A percentile compares a stretch with the other conserved stretches of the same genome.
These are phyloP conservation scores for Cantharellus anzutake DNA, from an alignment of 768 basidiomycete genomes.

Conservation along the genomic window DNA sequence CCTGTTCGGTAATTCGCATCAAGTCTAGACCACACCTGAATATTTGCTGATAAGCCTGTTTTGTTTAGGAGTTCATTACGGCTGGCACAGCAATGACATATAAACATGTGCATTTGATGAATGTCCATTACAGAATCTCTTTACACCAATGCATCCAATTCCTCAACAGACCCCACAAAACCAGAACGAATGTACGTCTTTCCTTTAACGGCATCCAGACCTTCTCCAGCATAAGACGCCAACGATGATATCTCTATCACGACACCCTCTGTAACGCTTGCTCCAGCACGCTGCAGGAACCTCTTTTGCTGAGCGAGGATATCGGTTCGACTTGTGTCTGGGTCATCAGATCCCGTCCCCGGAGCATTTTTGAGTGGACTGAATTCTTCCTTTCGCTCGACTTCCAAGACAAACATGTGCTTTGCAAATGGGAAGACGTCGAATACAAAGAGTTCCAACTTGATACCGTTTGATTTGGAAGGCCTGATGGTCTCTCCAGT, in stretches of 20 bases:
- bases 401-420: conserved; percentile 73
- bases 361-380: conserved; percentile 96
- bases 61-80: no score
- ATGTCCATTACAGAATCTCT: background rate
- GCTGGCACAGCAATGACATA: no score
- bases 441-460: conserved; percentile 96
- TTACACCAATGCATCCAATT: conserved; percentile 48
- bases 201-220: conserved; percentile 58
- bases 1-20: no score
- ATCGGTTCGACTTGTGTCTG: conserved; percentile 78
- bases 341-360: conserved; percentile 75
- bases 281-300: conserved; percentile 69
- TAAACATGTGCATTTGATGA: no score
- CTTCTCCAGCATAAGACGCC: conserved; percentile 85
- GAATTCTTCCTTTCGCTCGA: conserved; percentile 77
- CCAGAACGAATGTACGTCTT: conserved; percentile 64
- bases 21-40: no score
- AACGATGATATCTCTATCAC: conserved; percentile 81
- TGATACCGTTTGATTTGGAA: conserved; percentile 90
- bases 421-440: conserved; percentile 92
- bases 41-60: no score
- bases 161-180: conserved; percentile 40
- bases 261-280: conserved; percentile 35
- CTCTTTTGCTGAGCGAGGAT: conserved; percentile 71
- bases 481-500: conserved; percentile 62